These are phyloP conservation scores for Pseudognaphalium luteoalbum DNA, from an alignment of 129 eudicot genomes.

Conservation along the genomic window DNA sequence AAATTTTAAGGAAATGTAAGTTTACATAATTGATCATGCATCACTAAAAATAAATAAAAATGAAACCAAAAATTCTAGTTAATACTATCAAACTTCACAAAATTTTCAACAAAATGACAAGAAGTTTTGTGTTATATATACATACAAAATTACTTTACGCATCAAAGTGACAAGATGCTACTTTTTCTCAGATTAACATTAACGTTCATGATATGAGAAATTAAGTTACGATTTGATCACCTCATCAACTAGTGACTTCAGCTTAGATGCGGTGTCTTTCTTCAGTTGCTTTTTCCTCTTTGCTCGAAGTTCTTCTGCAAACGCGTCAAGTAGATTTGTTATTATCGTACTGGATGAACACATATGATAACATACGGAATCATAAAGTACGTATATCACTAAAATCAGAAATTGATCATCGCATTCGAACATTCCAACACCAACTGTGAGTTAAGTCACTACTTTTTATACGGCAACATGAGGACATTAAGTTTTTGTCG, in stretches of 20 bases:
- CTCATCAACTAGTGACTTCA: conserved; percentile 93
- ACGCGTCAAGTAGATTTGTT: conserved; percentile 11
- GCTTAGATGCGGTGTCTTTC: conserved; percentile 86
- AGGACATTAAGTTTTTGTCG: conserved; percentile 7
- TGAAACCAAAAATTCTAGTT: neutral
- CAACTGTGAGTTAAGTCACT: conserved; percentile 5
- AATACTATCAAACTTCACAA: conserved; percentile 3
- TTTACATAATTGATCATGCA: neutral
- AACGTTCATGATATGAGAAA: neutral
- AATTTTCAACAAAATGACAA: neutral
- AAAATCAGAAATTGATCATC: conserved; percentile 7
- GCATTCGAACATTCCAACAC: conserved; percentile 12
- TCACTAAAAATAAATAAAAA: neutral
- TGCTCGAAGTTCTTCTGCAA: conserved; percentile 86
- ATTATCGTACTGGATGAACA: conserved; percentile 13
- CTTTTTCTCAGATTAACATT: conserved; percentile 18
- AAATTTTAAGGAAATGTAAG: neutral
- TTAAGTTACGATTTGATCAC: conserved; percentile 34
- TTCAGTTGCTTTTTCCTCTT: conserved; percentile 93
- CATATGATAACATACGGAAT: neutral
- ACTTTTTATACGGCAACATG: neutral
- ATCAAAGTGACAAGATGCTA: conserved; percentile 17
- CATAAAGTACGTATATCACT: neutral
- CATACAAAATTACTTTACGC: conserved; percentile 1
- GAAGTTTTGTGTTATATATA: neutral